phyloP scores from a whole-genome alignment of 768 basidiomycete genomes.

The Terana coerulea region DNA sequence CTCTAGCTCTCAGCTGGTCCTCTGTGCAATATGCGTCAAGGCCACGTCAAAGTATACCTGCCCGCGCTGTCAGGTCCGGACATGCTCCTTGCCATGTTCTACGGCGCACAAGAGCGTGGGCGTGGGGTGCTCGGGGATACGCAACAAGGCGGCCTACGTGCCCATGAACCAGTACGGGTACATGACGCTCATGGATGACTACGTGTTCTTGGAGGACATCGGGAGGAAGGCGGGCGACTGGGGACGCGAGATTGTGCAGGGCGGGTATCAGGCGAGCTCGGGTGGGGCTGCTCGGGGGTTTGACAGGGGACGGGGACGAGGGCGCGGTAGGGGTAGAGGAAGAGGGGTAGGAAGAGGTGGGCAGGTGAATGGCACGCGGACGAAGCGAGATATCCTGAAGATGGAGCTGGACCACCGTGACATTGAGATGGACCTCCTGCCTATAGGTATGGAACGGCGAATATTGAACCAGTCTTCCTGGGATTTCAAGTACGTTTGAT shows the following conservation, averaged over 20 bases:
- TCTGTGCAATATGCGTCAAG: constrained; percentile 49
- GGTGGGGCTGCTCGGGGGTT: constrained; percentile 15
- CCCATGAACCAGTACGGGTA: constrained; percentile 82
- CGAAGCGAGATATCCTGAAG: constrained; percentile 66
- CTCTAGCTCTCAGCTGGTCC: neutral
- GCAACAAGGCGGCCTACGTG: constrained; percentile 70
- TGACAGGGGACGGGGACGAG: constrained; percentile 22
- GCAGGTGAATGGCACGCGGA: constrained; percentile 25
- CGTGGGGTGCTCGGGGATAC: constrained; percentile 63
- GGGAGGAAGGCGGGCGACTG: constrained; percentile 71
- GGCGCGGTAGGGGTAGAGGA: constrained; percentile 25
- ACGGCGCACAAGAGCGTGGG: constrained; percentile 54
- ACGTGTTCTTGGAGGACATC: constrained; percentile 79
- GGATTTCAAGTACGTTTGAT: constrained; percentile 68
- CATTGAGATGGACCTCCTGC: constrained; percentile 73
- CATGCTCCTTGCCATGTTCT: constrained; percentile 73
- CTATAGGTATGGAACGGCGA: constrained; percentile 78
- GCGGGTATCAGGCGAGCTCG: constrained; percentile 44
- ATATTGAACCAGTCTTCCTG: constrained; percentile 79
- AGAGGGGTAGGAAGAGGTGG: constrained; percentile 30
- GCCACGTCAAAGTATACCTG: constrained; percentile 67
- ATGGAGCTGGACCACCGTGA: constrained; percentile 63
- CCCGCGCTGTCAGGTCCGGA: constrained; percentile 66
- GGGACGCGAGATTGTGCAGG: constrained; percentile 65
- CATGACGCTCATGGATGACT: constrained; percentile 89